phyloP scores from a whole-genome alignment of 768 basidiomycete genomes.

The Hypsizygus marmoreus region DNA sequence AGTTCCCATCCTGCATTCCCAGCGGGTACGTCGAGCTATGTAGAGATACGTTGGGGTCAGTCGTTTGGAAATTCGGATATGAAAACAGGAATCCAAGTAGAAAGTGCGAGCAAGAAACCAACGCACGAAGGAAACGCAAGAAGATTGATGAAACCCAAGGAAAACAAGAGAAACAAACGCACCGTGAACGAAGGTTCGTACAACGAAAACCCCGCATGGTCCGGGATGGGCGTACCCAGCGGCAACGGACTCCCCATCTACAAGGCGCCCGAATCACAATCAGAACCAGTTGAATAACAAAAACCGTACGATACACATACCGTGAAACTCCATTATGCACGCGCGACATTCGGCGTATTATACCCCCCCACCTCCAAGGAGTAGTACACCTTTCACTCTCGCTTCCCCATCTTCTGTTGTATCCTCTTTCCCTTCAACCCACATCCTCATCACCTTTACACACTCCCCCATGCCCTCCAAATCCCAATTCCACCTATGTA shows the following conservation, averaged over 20 bases:
- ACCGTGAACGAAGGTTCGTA: constrained; percentile 81
- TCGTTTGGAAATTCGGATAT: too few species aligned
- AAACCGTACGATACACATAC: constrained; percentile 41
- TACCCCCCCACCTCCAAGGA: constrained; percentile 67
- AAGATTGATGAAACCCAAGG: too few species aligned
- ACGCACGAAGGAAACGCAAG: too few species aligned
- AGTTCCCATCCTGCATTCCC: constrained; percentile 81
- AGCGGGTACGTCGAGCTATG: constrained; percentile 63
- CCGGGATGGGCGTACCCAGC: constrained; percentile 70
- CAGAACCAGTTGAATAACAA: background rate
- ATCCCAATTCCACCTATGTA: constrained; percentile 72
- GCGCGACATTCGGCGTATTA: constrained; percentile 76
- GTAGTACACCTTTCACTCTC: constrained; percentile 21
- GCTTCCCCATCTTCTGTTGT: too few species aligned
- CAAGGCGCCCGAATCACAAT: background rate
- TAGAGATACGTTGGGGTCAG: background rate
- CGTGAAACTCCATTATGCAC: constrained; percentile 86
- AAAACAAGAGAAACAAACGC: constrained; percentile 7
- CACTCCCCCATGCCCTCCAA: constrained; percentile 59
- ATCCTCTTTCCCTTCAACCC: constrained; percentile 58
- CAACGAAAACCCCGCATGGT: constrained; percentile 68
- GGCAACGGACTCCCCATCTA: constrained; percentile 59
- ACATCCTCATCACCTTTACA: constrained; percentile 63
- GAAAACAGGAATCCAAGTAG: too few species aligned
- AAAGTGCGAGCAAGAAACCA: too few species aligned